A percentile compares a stretch with the other conserved stretches of the same genome.
Conservation (phyloP, 2,329 filamentous ascomycete genomes). For the Fusarium dimerum region DNA sequence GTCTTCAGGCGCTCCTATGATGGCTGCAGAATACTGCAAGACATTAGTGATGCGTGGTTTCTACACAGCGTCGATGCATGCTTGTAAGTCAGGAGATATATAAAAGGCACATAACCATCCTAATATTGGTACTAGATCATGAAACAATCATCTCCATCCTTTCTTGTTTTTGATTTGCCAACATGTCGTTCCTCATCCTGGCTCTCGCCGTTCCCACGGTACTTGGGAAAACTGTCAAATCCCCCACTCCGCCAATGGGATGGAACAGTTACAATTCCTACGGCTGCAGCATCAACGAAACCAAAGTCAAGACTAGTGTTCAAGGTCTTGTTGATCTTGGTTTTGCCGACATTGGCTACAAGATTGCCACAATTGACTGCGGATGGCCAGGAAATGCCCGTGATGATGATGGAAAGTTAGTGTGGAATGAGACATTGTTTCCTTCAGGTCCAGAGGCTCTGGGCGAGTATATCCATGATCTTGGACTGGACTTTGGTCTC, state of each 20-base stretch:
- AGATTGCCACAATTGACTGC: slow-evolving; percentile 58
- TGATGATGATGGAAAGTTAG: slow-evolving; percentile 45
- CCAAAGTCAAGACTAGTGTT: slow-evolving; percentile 43
- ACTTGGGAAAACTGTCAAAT: slow-evolving; percentile 16
- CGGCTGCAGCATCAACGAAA: slow-evolving; percentile 17
- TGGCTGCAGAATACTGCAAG: too few species aligned
- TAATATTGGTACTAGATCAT: too few species aligned
- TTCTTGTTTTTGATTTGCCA: too few species aligned
- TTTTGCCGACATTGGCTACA: slow-evolving; percentile 54
- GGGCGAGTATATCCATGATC: slow-evolving; percentile 49
- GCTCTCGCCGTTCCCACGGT: neutral
- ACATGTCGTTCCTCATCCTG: too few species aligned
- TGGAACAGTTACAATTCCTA: slow-evolving; percentile 62
- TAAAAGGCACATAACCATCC: too few species aligned
- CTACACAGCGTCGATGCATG: too few species aligned
- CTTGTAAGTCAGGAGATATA: too few species aligned
- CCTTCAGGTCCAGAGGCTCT: slow-evolving; percentile 51
- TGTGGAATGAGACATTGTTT: slow-evolving; percentile 52
- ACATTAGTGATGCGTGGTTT: too few species aligned
- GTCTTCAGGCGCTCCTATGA: too few species aligned
- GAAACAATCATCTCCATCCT: too few species aligned
- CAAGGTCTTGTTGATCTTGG: slow-evolving; percentile 54
- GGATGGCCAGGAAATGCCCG: slow-evolving; percentile 51
- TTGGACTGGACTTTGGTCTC: slow-evolving; percentile 54
- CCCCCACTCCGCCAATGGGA: slow-evolving; percentile 46